These are phyloP conservation scores for Fagus crenata DNA, from an alignment of 306 rosid species.

Conservation along the genomic window DNA sequence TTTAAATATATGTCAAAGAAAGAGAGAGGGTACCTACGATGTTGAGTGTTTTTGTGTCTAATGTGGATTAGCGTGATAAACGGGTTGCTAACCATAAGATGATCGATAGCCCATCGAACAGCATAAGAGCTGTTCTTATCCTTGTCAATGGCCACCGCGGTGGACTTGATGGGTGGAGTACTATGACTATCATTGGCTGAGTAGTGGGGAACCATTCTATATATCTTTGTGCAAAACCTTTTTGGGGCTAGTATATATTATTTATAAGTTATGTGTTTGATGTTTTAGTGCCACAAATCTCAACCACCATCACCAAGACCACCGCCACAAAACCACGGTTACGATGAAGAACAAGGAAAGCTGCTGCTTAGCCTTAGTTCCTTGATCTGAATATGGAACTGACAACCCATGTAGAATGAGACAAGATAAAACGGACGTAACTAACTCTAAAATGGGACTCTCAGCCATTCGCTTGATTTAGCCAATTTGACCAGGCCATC, in stretches of 20 bases:
- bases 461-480: slow-evolving; percentile 43
- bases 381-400: slow-evolving; percentile 1
- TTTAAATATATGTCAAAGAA: background rate
- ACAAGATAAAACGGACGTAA: slow-evolving; percentile 31
- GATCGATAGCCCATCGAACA: slow-evolving; percentile 80
- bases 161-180: slow-evolving; percentile 41
- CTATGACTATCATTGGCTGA: slow-evolving; percentile 29
- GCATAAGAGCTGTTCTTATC: slow-evolving; percentile 76
- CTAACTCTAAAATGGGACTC: slow-evolving; percentile 22
- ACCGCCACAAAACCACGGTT: too few species aligned
- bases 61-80: slow-evolving; percentile 65
- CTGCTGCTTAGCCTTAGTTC: too few species aligned
- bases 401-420: slow-evolving; percentile 15
- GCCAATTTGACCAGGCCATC: slow-evolving; percentile 32
- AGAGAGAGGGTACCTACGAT: slow-evolving; percentile 77
- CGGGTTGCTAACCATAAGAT: slow-evolving; percentile 49
- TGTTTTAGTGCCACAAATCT: too few species aligned
- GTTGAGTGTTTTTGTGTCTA: slow-evolving; percentile 41
- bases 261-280: too few species aligned
- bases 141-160: slow-evolving; percentile 77
- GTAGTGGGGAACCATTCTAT: slow-evolving; percentile 35
- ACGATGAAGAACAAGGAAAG: too few species aligned
- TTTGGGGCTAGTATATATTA: too few species aligned
- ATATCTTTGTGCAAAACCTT: too few species aligned
- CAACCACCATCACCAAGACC: too few species aligned